These are phyloP conservation scores for Yamadazyma paraphyllophila DNA, from an alignment of 805 yeast species.

Conservation along the genomic window DNA sequence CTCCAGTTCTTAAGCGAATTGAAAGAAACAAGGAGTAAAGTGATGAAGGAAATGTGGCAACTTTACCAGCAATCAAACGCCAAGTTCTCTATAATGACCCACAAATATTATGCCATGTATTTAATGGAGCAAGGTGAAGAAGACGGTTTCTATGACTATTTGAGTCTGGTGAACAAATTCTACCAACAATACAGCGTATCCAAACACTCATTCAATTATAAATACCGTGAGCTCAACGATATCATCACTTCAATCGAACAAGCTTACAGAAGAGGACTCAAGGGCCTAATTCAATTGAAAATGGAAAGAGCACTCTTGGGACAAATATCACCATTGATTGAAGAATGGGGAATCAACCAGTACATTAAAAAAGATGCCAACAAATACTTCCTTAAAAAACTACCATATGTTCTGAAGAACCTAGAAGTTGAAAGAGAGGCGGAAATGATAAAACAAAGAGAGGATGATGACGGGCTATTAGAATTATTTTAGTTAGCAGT, in stretches of 20 bases:
- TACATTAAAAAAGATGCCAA: conserved; percentile 25
- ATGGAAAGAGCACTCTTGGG: conserved; percentile 27
- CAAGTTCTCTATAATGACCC: conserved; percentile 23
- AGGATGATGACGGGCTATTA: conserved; percentile 19
- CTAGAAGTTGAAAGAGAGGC: conserved; percentile 23
- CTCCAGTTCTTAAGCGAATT: conserved; percentile 25
- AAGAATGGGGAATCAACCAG: conserved; percentile 36
- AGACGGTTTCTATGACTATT: conserved; percentile 19
- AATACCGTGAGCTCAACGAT: conserved; percentile 7
- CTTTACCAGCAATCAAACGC: conserved; percentile 25
- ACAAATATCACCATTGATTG: conserved; percentile 26
- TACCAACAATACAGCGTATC: conserved; percentile 15
- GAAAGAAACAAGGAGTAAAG: conserved; percentile 22
- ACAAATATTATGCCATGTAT: conserved; percentile 21
- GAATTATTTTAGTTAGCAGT: conserved; percentile 18
- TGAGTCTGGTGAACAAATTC: conserved; percentile 16
- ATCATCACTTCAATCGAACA: conserved; percentile 14
- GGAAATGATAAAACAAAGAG: conserved; percentile 20
- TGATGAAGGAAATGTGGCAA: conserved; percentile 34
- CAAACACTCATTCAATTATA: conserved; percentile 18
- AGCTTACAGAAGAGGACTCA: conserved; percentile 22
- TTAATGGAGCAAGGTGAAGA: conserved; percentile 23
- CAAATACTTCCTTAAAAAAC: conserved; percentile 1
- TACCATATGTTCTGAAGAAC: conserved; percentile 12
- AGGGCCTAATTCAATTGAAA: conserved; percentile 25